These are phyloP conservation scores for Lanmaoa pseudosensibilis DNA, from an alignment of 768 basidiomycete species.

Conservation along the genomic window DNA sequence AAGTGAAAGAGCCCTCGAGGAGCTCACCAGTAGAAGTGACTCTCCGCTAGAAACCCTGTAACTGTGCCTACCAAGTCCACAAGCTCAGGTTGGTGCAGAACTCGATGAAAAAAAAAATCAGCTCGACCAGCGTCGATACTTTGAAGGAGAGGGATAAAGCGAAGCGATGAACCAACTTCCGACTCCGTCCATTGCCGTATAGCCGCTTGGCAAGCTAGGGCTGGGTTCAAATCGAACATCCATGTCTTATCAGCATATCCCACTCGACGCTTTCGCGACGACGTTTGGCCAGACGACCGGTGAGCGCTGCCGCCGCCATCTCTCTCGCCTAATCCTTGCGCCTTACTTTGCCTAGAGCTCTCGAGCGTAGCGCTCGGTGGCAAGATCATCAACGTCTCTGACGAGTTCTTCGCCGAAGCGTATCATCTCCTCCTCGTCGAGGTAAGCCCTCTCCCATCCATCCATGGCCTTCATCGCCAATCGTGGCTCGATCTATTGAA, in stretches of 20 bases:
- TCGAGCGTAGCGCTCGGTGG: slow-evolving; percentile 86
- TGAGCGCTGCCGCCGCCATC: slow-evolving; percentile 24
- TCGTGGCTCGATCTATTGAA: not conserved
- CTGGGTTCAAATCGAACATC: not conserved
- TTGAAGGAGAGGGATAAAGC: too few relatives aligned
- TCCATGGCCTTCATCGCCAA: not conserved
- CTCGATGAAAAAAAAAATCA: too few relatives aligned
- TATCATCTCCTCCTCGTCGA: slow-evolving; percentile 79
- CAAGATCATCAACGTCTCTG: slow-evolving; percentile 71
- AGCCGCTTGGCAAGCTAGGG: too few relatives aligned
- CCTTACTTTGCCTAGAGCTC: slow-evolving; percentile 55
- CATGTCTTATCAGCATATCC: slow-evolving; percentile 47
- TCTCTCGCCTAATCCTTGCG: not conserved
- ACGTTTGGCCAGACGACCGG: slow-evolving; percentile 54
- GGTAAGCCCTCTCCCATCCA: slow-evolving; percentile 49
- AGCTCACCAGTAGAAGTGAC: too few relatives aligned
- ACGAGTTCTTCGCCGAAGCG: slow-evolving; percentile 95
- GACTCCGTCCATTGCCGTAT: too few relatives aligned
- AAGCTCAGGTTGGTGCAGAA: too few relatives aligned
- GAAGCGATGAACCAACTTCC: too few relatives aligned
- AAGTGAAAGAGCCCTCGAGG: too few relatives aligned
- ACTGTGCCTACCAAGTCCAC: not conserved
- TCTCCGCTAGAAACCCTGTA: not conserved
- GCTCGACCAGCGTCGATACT: too few relatives aligned
- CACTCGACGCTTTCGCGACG: slow-evolving; percentile 47